Evolutionary conservation across 805 yeast genomes (phyloP).

Genomic region (Tetrapisispora phaffii): DNA sequence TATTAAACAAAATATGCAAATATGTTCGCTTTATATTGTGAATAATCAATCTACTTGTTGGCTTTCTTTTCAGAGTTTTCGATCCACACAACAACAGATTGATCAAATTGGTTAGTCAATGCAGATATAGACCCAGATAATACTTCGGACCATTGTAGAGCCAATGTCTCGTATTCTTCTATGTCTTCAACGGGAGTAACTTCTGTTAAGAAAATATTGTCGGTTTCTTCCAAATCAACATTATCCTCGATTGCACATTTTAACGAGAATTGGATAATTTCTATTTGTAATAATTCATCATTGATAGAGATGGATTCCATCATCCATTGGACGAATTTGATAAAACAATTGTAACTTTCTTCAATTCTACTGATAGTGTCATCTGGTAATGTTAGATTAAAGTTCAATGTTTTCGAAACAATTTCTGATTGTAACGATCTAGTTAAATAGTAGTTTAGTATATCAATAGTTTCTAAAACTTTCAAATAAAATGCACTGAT

Average conservation of each 20-base stretch:
- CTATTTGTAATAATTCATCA: conserved; percentile 16
- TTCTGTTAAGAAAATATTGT: conserved; percentile 27
- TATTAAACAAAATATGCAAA: background rate
- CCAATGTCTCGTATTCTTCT: conserved; percentile 14
- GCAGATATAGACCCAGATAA: background rate
- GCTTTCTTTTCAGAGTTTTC: conserved; percentile 4
- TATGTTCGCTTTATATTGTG: no score
- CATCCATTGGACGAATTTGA: conserved; percentile 30
- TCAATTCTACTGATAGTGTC: conserved; percentile 18
- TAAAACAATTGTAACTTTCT: conserved; percentile 25
- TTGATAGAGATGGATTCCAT: conserved; percentile 20
- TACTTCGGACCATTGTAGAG: background rate
- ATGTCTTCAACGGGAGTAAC: conserved; percentile 18
- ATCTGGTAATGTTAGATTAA: conserved; percentile 16
- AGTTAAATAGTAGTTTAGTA: conserved; percentile 25
- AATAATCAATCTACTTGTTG: background rate
- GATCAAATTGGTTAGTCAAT: conserved; percentile 13
- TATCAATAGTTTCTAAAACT: conserved; percentile 21
- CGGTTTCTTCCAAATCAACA: conserved; percentile 14
- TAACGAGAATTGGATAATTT: conserved; percentile 23
- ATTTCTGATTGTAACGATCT: conserved; percentile 28
- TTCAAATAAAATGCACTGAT: background rate
- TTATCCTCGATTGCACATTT: conserved; percentile 27
- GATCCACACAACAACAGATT: conserved; percentile 15
- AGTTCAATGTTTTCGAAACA: conserved; percentile 26